Conservation (phyloP, 129 eudicot genomes). For the Flaveria linearis region DNA sequence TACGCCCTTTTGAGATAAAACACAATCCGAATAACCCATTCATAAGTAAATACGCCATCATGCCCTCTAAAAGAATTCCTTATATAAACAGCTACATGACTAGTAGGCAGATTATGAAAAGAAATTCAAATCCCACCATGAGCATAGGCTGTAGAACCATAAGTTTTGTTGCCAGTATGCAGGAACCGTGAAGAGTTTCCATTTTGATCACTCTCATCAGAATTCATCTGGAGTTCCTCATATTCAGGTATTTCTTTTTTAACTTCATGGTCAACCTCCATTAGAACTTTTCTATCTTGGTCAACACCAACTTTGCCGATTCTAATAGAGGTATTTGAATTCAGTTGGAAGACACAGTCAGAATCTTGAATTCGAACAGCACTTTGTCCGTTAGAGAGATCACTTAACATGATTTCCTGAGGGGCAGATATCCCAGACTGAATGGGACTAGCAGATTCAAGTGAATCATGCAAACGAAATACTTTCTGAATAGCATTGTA, state of each 20-base stretch:
- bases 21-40: not conserved
- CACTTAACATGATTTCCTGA: too few species aligned
- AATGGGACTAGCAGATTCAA: not conserved
- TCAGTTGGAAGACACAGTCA: slow-evolving; percentile 20
- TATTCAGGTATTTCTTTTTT: slow-evolving; percentile 37
- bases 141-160: slow-evolving; percentile 52
- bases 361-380: not conserved
- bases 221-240: slow-evolving; percentile 34
- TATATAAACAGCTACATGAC: slow-evolving; percentile 14
- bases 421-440: too few species aligned
- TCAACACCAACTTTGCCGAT: slow-evolving; percentile 51
- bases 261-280: slow-evolving; percentile 43
- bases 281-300: slow-evolving; percentile 25
- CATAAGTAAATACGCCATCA: not conserved
- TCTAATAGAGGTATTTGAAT: slow-evolving; percentile 65
- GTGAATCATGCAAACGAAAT: slow-evolving; percentile 38
- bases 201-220: slow-evolving; percentile 43
- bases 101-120: not conserved
- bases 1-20: not conserved
- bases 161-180: slow-evolving; percentile 42
- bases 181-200: slow-evolving; percentile 30
- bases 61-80: not conserved
- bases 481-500: slow-evolving; percentile 50
- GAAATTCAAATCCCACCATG: slow-evolving; percentile 52
- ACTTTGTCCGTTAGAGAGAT: too few species aligned